Conservation (phyloP, 2,329 filamentous ascomycete genomes). For the Ophiosphaerella narmari region DNA sequence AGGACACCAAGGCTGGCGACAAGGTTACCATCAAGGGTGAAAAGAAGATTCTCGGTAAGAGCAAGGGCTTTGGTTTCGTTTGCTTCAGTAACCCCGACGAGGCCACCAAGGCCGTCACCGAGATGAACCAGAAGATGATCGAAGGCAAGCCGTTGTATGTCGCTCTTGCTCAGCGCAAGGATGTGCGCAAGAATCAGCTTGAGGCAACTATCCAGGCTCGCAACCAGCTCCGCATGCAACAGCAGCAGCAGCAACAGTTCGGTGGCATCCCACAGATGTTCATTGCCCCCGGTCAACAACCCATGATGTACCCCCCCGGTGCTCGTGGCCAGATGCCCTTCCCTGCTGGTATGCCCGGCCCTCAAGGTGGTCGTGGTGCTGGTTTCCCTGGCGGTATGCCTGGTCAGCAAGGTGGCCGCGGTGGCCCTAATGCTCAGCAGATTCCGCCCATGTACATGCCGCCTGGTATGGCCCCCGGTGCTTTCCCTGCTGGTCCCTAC, state of each 20-base stretch:
- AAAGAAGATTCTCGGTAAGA: slow-evolving; percentile 83
- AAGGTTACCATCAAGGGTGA: slow-evolving; percentile 61
- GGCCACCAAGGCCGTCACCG: slow-evolving; percentile 96
- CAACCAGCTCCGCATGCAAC: slow-evolving; percentile 98
- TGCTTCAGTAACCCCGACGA: slow-evolving; percentile 99
- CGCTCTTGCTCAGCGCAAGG: slow-evolving; percentile 97
- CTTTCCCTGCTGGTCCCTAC: slow-evolving; percentile 66
- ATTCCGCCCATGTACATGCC: slow-evolving; percentile 86
- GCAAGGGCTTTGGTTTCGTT: slow-evolving; percentile 99
- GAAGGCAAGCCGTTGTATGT: slow-evolving; percentile 97
- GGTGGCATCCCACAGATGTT: slow-evolving; percentile 73
- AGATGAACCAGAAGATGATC: slow-evolving; percentile 99
- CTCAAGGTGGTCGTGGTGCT: slow-evolving; percentile 80
- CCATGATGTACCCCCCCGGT: slow-evolving; percentile 60
- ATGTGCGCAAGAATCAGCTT: slow-evolving; percentile 98
- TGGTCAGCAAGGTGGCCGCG: slow-evolving; percentile 84
- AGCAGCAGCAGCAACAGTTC: slow-evolving; percentile 73
- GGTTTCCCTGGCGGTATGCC: slow-evolving; percentile 83
- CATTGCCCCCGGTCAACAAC: slow-evolving; percentile 83
- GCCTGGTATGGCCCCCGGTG: slow-evolving; percentile 63
- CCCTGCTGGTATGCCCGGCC: slow-evolving; percentile 65
- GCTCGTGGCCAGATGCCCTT: slow-evolving; percentile 67
- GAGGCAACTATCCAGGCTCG: slow-evolving; percentile 99
- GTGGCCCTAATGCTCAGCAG: slow-evolving; percentile 74
- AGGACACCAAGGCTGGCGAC: slow-evolving; percentile 57